Base-by-base conservation (phyloP, 106 monocot genomes). In the Dioscorea alata region DNA sequence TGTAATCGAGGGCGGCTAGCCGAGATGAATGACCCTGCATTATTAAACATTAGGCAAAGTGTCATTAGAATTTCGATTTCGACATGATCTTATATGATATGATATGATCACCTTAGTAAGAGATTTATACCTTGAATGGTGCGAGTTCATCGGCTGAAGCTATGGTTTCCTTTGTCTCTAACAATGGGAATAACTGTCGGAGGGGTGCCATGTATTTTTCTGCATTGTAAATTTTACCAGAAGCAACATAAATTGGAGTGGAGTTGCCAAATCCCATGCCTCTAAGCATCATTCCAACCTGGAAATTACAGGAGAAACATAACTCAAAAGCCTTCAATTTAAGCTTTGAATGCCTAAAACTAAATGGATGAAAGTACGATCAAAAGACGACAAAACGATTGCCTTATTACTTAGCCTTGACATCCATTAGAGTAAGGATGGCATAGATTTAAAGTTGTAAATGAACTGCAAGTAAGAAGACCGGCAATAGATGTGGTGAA, bases 241-340 rank as follows among this genome's bases (percentile, higher is more conserved):
- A 92, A 60, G 97, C 97, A 70, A 99, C 76, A 79, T 87, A 99
- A 21, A 99, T 63, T 17, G 87, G 77, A 10, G 90, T 99, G 13
- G 66, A 75, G 57, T 89, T 99, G 54, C 81, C 97, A 78, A 99
- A 99, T 68, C 97, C 97, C 97, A 99, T 92, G 48, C 92, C 92
- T 65, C 89, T 82, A 70, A 99, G 87, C 80, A 99, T 99, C 92
- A 99, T 87, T 22, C 92, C 97, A 22, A 99, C 92, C 97, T 99
- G 75, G 78, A 80, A 66, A 42, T 23, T 28, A 22, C 2, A 72
- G 48, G 28, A 28, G 28, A 28, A 28, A 28, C 28, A 28, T n/a
- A n/a, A n/a, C n/a, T n/a, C n/a, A n/a, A n/a, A n/a, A n/a, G n/a
- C n/a, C n/a, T n/a, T n/a, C n/a, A n/a, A n/a, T n/a, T n/a, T n/a